Evolutionary conservation across 23 red algal genomes (phyloP).

Genomic region (Cyanidioschyzon merolae): DNA sequence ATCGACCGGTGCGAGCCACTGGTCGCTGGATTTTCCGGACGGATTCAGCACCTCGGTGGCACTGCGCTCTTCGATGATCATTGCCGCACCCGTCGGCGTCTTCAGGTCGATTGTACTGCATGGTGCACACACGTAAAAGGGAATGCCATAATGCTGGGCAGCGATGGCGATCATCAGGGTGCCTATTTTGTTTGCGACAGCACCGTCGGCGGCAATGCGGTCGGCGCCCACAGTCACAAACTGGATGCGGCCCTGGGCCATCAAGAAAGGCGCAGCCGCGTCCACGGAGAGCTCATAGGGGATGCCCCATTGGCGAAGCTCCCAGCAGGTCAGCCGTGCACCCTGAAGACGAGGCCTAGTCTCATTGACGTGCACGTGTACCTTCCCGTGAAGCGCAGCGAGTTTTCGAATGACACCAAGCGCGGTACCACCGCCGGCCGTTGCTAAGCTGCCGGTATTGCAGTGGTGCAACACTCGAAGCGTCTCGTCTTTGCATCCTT

Average conservation of each 20-base stretch:
- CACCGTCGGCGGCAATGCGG: slow-evolving; percentile 27
- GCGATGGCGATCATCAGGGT: slow-evolving; percentile 19
- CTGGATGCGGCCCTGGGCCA: slow-evolving; percentile 30
- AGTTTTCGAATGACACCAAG: slow-evolving; percentile 26
- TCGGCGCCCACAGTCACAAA: slow-evolving; percentile 32
- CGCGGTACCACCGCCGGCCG: slow-evolving; percentile 42
- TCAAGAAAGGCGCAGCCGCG: slow-evolving; percentile 23
- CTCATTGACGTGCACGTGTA: slow-evolving; percentile 45
- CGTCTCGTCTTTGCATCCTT: neutral
- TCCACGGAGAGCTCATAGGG: slow-evolving; percentile 31
- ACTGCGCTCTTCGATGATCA: slow-evolving; percentile 29
- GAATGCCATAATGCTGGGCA: slow-evolving; percentile 26
- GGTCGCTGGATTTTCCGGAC: neutral
- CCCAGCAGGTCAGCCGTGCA: slow-evolving; percentile 39
- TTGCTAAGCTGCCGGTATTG: slow-evolving; percentile 47
- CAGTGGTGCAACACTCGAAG: slow-evolving; percentile 29
- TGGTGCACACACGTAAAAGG: slow-evolving; percentile 41
- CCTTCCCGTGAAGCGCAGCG: neutral
- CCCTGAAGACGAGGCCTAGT: slow-evolving; percentile 50
- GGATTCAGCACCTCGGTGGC: slow-evolving; percentile 23
- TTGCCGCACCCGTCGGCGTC: slow-evolving; percentile 13
- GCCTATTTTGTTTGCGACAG: slow-evolving; percentile 48
- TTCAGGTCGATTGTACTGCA: slow-evolving; percentile 26
- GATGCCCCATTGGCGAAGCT: slow-evolving; percentile 26
- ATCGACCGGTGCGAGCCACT: slow-evolving; percentile 15